Conservation (phyloP, 495 filamentous ascomycete species). For the Aspergillus sparsus region DNA sequence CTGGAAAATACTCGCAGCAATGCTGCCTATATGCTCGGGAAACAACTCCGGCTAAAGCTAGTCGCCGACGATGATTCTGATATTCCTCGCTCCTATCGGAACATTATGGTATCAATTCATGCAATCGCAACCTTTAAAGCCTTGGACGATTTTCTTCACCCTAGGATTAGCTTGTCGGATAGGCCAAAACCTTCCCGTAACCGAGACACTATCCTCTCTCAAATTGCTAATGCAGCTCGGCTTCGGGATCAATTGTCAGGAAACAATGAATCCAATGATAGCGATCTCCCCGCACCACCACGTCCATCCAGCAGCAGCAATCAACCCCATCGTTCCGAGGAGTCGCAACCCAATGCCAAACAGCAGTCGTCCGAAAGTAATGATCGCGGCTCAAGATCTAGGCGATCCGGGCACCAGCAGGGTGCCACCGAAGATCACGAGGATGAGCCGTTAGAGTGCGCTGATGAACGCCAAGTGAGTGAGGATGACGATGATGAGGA, state of each 20-base stretch:
- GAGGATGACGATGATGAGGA: slow-evolving; percentile 70
- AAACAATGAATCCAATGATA: slow-evolving; percentile 29
- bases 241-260: slow-evolving; percentile 47
- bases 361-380: slow-evolving; percentile 31
- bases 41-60: slow-evolving; percentile 88
- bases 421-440: slow-evolving; percentile 57
- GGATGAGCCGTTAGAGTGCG: slow-evolving; percentile 79
- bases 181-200: slow-evolving; percentile 67
- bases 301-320: slow-evolving; percentile 29
- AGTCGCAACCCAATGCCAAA: slow-evolving; percentile 31
- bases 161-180: slow-evolving; percentile 82
- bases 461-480: slow-evolving; percentile 84
- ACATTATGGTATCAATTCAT: slow-evolving; percentile 97
- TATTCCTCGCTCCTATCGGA: slow-evolving; percentile 80
- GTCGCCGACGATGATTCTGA: slow-evolving; percentile 88
- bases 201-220: slow-evolving; percentile 70
- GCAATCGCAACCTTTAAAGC: slow-evolving; percentile 98
- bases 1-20: slow-evolving; percentile 91
- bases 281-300: slow-evolving; percentile 33
- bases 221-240: slow-evolving; percentile 75
- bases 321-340: slow-evolving; percentile 30
- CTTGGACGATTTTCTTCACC: slow-evolving; percentile 92
- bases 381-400: slow-evolving; percentile 37
- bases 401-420: slow-evolving; percentile 53
- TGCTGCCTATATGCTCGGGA: slow-evolving; percentile 92